Evolutionary conservation across 805 yeast species (phyloP).

Genomic region (Metschnikowia gruessii): DNA sequence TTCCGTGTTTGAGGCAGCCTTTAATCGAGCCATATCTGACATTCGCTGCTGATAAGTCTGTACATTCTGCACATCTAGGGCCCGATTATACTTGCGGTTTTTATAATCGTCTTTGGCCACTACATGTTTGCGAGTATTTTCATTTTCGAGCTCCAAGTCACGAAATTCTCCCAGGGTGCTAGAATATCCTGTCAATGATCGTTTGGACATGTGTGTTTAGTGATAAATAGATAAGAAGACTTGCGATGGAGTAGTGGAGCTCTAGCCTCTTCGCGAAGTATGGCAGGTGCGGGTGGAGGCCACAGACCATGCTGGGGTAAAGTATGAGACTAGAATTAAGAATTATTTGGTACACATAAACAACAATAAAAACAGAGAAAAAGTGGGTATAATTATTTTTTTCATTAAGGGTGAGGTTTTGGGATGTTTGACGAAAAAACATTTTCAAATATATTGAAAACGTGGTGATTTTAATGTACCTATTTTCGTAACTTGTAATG

Average conservation of each 20-base stretch:
- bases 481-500: too few species aligned
- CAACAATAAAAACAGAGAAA: too few species aligned
- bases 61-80: conserved; percentile 21
- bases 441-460: too few species aligned
- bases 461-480: too few species aligned
- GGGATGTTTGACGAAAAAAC: too few species aligned
- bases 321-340: too few species aligned
- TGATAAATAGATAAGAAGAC: not conserved
- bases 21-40: conserved; percentile 8
- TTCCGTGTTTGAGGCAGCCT: not conserved
- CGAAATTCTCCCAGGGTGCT: conserved; percentile 29
- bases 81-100: conserved; percentile 31
- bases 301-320: too few species aligned
- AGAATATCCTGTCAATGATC: conserved; percentile 37
- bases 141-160: not conserved
- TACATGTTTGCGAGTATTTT: conserved; percentile 10
- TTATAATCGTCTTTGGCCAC: conserved; percentile 42
- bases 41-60: conserved; percentile 19
- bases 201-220: conserved; percentile 14
- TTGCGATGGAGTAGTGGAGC: not conserved
- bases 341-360: too few species aligned
- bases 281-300: too few species aligned
- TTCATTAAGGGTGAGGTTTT: too few species aligned
- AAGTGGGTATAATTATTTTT: too few species aligned
- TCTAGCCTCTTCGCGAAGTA: conserved; percentile 2